These are phyloP conservation scores for Poterioochromonas sp. DNA, from an alignment of 352 stramenopile genomes.

Conservation along the genomic window DNA sequence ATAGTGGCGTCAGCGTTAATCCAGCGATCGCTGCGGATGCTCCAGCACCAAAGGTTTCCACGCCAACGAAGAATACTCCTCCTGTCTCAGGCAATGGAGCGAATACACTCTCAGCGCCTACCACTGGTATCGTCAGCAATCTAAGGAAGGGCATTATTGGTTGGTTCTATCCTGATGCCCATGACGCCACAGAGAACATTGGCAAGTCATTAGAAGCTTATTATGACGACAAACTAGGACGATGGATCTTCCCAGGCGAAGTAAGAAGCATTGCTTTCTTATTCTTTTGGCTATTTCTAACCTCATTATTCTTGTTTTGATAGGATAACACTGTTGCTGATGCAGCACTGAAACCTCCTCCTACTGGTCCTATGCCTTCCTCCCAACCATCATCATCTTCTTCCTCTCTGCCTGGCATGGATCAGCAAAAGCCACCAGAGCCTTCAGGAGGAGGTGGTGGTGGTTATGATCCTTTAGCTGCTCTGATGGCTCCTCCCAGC, in stretches of 20 bases:
- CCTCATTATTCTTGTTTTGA: neutral
- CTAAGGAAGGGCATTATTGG: neutral
- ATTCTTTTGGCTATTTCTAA: neutral
- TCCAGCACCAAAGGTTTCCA: neutral
- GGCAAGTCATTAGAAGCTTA: neutral
- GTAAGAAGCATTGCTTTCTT: neutral
- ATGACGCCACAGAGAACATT: neutral
- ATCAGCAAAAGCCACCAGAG: neutral
- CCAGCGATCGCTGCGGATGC: neutral
- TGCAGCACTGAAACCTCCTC: neutral
- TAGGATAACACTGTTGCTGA: neutral
- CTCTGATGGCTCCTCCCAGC: constrained; percentile 6
- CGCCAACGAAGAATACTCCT: neutral
- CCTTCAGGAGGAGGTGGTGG: neutral
- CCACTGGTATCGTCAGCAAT: neutral
- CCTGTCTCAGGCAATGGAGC: neutral
- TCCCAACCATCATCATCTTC: neutral
- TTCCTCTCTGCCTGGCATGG: neutral
- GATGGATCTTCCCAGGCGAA: constrained; percentile 6
- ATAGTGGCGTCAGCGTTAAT: neutral
- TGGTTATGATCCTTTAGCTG: constrained; percentile 7
- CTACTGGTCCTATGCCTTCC: neutral
- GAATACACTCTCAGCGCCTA: neutral
- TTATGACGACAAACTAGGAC: neutral
- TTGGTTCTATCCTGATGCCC: neutral